A percentile compares a stretch with the other conserved stretches of the same genome.
phyloP scores from a whole-genome alignment of 2,329 filamentous ascomycete genomes.

The Aureobasidium sp. region DNA sequence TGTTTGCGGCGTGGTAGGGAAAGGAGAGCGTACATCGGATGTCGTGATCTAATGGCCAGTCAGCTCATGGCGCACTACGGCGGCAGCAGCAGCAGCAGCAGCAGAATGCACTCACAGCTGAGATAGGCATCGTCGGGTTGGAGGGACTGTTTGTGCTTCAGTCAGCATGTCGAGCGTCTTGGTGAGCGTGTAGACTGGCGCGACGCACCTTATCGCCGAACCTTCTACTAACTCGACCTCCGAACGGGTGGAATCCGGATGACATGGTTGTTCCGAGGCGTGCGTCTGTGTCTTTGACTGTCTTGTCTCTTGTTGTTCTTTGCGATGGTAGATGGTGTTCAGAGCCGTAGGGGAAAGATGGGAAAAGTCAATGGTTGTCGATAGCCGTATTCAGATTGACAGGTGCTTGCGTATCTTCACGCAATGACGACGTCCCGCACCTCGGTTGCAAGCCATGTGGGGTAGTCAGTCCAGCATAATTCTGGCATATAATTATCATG shows the following conservation, averaged over 20 bases:
- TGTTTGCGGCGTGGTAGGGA: neutral
- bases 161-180: constrained; percentile 23
- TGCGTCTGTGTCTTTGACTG: neutral
- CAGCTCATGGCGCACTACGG: constrained; percentile 20
- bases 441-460: neutral
- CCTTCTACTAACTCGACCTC: constrained; percentile 44
- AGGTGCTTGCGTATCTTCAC: neutral
- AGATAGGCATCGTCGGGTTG: constrained; percentile 61
- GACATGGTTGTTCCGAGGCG: neutral
- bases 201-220: constrained; percentile 45
- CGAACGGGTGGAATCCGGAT: constrained; percentile 47
- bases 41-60: constrained; percentile 52
- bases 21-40: constrained; percentile 49
- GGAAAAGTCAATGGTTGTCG: constrained; percentile 5
- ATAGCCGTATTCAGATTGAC: neutral
- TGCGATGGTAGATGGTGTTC: neutral
- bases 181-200: neutral
- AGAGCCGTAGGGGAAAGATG: too few species aligned
- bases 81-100: neutral
- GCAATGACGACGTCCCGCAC: constrained; percentile 7
- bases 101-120: constrained; percentile 52
- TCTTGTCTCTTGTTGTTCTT: neutral
- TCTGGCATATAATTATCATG: too few species aligned
- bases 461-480: too few species aligned
- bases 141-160: neutral